Evolutionary conservation across 2,329 filamentous ascomycete species (phyloP).

Genomic region (Lithohypha guttulata): DNA sequence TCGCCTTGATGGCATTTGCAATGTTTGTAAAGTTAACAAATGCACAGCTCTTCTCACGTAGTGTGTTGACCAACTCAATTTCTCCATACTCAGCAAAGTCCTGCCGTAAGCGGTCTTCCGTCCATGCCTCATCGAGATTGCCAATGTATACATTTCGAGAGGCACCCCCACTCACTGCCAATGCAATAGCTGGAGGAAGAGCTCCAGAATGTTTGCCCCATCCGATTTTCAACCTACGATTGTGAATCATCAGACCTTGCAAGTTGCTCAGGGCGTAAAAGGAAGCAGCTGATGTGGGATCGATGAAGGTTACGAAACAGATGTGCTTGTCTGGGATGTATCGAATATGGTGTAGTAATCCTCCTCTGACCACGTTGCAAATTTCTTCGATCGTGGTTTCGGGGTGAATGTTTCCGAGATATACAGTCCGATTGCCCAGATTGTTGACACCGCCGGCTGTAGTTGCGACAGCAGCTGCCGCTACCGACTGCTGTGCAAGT

Average conservation of each 20-base stretch:
- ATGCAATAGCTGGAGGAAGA: conserved; percentile 84
- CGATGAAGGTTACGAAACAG: conserved; percentile 98
- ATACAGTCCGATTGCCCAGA: conserved; percentile 92
- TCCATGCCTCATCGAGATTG: conserved; percentile 95
- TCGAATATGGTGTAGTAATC: conserved; percentile 91
- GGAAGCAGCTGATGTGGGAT: conserved; percentile 91
- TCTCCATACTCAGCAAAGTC: conserved; percentile 97
- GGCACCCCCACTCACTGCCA: conserved; percentile 90
- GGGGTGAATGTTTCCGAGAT: conserved; percentile 95
- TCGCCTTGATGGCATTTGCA: conserved; percentile 98
- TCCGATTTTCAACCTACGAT: conserved; percentile 91
- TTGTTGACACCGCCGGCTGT: conserved; percentile 96
- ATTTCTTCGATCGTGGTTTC: conserved; percentile 99
- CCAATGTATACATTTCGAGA: conserved; percentile 98
- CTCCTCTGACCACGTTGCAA: conserved; percentile 94
- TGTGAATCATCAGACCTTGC: conserved; percentile 98
- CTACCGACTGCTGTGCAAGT: conserved; percentile 92
- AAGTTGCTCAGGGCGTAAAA: conserved; percentile 97
- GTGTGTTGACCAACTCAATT: conserved; percentile 91
- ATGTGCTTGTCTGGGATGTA: conserved; percentile 99
- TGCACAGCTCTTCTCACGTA: conserved; percentile 97
- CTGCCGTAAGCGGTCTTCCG: conserved; percentile 85
- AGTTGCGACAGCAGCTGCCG: conserved; percentile 89
- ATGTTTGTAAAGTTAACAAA: conserved; percentile 99
- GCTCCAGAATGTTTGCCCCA: conserved; percentile 99